Evolutionary conservation across 768 basidiomycete species (phyloP), one percentile per base, ranked within the genome.

Genomic region (Bullera alba): DNA sequence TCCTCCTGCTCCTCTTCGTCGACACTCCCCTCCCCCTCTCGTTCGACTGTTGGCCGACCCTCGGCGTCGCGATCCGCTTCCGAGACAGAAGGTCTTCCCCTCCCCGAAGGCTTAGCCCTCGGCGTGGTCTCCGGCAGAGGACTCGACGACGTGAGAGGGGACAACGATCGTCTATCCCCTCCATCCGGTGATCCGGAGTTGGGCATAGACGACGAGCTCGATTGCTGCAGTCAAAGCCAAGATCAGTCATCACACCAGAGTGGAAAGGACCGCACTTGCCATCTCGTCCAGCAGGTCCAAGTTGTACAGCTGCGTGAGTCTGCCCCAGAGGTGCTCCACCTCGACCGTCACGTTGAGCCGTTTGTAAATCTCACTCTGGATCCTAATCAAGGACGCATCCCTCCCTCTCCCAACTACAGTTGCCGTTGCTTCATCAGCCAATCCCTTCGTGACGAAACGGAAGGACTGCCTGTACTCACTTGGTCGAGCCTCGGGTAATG

Each of bases 341-440:
- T 57, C 41, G 7, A 67, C 46, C 50, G 51, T 52, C 6, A 58
- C 22, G 12, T 65, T 59, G 7, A 62, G 67, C 7, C 63, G 53
- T 8, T 44, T 34, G 27, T 58, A 55, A n/a, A 65, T 48, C 29
- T 48, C 58, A 15, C 32, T 44, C 42, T 67, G 69, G 0, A 71
- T 42, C n/a, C 57, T 50, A 14, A 71, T 56, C 22, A 71, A 63
- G 17, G 54, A 21, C 32, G 65, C 46, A 42, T 71, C 60, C 37
- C 60, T 66, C 43, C 63, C 48, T 32, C 50, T 21, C 3, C 69
- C 69, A 35, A 69, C 69, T 71, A 43, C 30, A 36, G 12, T 12
- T 30, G 26, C 17, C 15, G 23, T 3, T 44, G 12, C 16, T 16
- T 23, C 12, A 35, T 16, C 3, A 30, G 30, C 12, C 29, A 23